Evolutionary conservation across 2,329 filamentous ascomycete genomes (phyloP), one percentile per base, ranked within the genome.

Genomic region (Coniella vitis): DNA sequence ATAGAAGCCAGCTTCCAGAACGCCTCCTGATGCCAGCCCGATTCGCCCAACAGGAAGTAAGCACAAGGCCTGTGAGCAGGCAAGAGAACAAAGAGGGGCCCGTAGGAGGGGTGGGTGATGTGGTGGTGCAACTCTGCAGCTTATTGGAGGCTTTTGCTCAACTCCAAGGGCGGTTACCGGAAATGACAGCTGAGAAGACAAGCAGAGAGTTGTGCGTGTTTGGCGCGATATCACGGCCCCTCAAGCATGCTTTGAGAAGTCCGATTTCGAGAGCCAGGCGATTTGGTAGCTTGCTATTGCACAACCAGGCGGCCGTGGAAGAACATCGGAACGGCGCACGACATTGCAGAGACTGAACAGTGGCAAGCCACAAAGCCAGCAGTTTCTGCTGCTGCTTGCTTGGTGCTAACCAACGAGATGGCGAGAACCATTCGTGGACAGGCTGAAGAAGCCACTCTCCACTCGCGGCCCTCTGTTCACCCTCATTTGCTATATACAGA

Each of bases 1-100:
- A 42, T 42, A 13, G 40, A 42, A 42, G 40, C 40, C 29, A 34
- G 29, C 40, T 42, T 42, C 40, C 40, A 42, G 40, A 42, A 34
- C 19, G 17, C 21, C 22, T 29, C 38, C 5, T 29, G 22, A 25
- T 25, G 12, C 14, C 38, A 7, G 12, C 37, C 19, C 7, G 19
- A 1, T 10, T 41, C 21, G 38, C 29, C 21, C 17, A 25, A 25
- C 29, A 25, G 38, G 38, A 41, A 21, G 22, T n/a, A 13, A n/a
- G 29, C 38, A 9, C 13, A 14, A n/a, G 9, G 35, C 35, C 12
- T 4, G 16, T 12, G 32, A 5, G 32, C 13, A 16, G n/a, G n/a
- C 13, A n/a, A 16, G 35, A 8, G 13, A n/a, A 16, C 8, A 16
- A 16, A 9, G 35, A 4, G 35, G n/a, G 8, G 34, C 14, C 13